Evolutionary conservation across 2,329 filamentous ascomycete species (phyloP), one percentile per base, ranked within the genome.

Genomic region (Trichoderma sp.): DNA sequence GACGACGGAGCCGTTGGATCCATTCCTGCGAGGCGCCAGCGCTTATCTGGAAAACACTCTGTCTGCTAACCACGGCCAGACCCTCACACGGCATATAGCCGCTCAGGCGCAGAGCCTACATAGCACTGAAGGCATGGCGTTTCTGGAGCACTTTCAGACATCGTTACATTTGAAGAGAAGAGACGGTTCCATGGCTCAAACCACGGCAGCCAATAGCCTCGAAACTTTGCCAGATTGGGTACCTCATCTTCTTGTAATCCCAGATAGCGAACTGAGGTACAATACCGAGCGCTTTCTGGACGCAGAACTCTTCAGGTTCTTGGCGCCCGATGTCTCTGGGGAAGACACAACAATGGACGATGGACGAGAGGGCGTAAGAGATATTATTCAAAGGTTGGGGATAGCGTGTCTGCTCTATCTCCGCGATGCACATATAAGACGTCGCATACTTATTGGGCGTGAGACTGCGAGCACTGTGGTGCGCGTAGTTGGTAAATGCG

Each of bases 21-120:
- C 91, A 1, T 93, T 88, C 79, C 84, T 94, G 21, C 87, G 88
- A n/a, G 89, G 87, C 18, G 89, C 89, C 3, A 80, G 87, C 38
- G 81, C 86, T 0, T 93, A 92, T 79, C 88, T 91, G 41, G 83
- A 84, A 56, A 77, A 81, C 66, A 87, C 85, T 31, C 80, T 80
- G 27, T 82, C 83, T 3, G 56, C 81, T 2, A 80, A 82, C 0
- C 78, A 82, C 60, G 83, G 87, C 2, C 79, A 83, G 35, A 79
- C 78, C 4, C 83, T 91, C 60, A 83, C 88, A 29, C 78, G 79
- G 2, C 85, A 89, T 77, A 80, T 90, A 31, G 82, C 81, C 41
- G 76, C 81, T 0, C 87, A 90, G 76, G 88, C 86, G 77, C 81
- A 81, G 56, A 80, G 78, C 18, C 77, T 90, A 14, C 85, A 88